phyloP scores from a whole-genome alignment of 805 yeast species.

The Candida xiaguanensis region DNA sequence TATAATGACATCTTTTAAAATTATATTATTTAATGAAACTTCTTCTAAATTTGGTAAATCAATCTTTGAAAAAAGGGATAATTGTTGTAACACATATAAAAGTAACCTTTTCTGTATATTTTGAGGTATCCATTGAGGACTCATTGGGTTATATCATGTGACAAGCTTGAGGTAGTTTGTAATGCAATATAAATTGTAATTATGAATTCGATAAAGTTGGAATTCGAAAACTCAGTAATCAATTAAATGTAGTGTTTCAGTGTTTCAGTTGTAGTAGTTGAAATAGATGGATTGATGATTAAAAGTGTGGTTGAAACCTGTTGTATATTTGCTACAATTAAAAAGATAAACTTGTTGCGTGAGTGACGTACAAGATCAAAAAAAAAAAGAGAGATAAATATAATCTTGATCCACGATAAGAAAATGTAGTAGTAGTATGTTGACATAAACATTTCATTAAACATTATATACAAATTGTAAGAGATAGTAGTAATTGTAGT shows the following conservation, averaged over 20 bases:
- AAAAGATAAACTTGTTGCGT: neutral
- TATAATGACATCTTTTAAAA: constrained; percentile 56
- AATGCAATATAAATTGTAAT: neutral
- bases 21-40: constrained; percentile 61
- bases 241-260: too few relatives aligned
- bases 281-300: too few relatives aligned
- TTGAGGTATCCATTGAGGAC: constrained; percentile 71
- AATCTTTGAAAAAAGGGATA: constrained; percentile 75
- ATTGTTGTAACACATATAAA: constrained; percentile 74
- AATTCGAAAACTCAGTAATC: too few relatives aligned
- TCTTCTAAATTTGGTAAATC: constrained; percentile 75
- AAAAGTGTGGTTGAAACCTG: neutral
- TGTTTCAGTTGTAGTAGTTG: too few relatives aligned
- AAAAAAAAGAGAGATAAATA: neutral
- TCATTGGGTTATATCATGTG: constrained; percentile 12
- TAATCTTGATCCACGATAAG: too few relatives aligned
- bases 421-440: too few relatives aligned
- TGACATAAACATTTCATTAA: too few relatives aligned
- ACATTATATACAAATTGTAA: too few relatives aligned
- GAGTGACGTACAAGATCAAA: constrained; percentile 1
- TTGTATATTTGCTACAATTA: neutral
- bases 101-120: constrained; percentile 79
- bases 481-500: too few relatives aligned
- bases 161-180: neutral
- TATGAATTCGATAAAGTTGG: neutral